phyloP scores from a whole-genome alignment of 306 rosid species.

The Urtica urens region DNA sequence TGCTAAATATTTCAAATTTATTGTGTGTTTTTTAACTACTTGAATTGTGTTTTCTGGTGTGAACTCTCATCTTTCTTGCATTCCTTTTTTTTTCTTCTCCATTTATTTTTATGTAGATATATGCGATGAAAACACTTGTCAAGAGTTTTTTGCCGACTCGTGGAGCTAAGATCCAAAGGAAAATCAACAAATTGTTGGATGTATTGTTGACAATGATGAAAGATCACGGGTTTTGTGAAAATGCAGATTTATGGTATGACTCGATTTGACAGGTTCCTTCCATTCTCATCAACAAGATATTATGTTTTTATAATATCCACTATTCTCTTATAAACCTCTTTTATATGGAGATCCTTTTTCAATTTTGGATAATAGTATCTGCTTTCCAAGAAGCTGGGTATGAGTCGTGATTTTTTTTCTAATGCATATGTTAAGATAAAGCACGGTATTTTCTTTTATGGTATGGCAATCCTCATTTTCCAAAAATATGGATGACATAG shows the following conservation, averaged over 20 bases:
- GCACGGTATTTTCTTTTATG: no score
- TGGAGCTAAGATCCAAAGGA: constrained; percentile 26
- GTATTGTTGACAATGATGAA: constrained; percentile 39
- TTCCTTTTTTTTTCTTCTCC: neutral
- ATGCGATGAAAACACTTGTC: constrained; percentile 70
- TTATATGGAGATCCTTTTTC: no score
- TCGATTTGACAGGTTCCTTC: constrained; percentile 16
- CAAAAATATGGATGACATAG: no score
- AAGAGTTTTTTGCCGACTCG: constrained; percentile 63
- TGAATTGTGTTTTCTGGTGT: constrained; percentile 7
- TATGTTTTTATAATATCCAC: neutral
- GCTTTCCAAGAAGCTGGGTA: no score
- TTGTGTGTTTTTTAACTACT: no score
- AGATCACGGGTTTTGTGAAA: constrained; percentile 28
- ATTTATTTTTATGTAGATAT: constrained; percentile 47
- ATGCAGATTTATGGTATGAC: constrained; percentile 29
- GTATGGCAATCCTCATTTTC: no score
- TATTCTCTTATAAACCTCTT: no score
- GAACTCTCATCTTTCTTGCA: neutral
- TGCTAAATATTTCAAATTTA: no score
- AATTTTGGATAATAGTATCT: no score
- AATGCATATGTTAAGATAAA: no score
- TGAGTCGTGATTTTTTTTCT: no score
- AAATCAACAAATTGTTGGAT: constrained; percentile 43
- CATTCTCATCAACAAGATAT: neutral